These are phyloP conservation scores for Eucommia ulmoides DNA, from an alignment of 257 asterid species.

Conservation along the genomic window DNA sequence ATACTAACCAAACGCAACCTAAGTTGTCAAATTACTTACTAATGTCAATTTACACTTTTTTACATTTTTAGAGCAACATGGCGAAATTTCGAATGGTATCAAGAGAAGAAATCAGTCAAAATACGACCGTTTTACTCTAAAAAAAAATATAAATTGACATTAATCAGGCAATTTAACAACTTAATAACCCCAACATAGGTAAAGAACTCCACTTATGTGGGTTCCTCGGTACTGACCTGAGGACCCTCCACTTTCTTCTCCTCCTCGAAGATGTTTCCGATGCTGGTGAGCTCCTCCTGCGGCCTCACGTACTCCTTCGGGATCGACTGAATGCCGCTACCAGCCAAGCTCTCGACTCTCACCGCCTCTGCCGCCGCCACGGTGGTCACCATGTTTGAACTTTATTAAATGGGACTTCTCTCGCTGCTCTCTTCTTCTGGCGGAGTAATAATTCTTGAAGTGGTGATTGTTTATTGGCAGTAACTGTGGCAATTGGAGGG, in stretches of 20 bases:
- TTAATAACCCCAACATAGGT: too few relatives aligned
- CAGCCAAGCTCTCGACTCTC: constrained; percentile 58
- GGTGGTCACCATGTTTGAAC: not conserved
- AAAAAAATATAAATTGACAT: too few relatives aligned
- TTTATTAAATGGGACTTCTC: not conserved
- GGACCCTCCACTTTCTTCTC: constrained; percentile 44
- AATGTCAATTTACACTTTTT: too few relatives aligned
- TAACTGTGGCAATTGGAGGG: not conserved
- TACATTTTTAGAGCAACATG: too few relatives aligned
- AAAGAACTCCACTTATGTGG: too few relatives aligned
- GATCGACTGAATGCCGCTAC: constrained; percentile 42
- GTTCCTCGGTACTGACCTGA: too few relatives aligned
- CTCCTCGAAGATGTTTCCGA: constrained; percentile 50
- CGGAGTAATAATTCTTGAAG: not conserved
- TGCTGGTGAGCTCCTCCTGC: constrained; percentile 48
- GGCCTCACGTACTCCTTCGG: constrained; percentile 73
- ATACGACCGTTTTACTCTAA: too few relatives aligned
- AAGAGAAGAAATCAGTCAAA: too few relatives aligned
- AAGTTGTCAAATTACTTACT: too few relatives aligned
- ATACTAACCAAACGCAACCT: too few relatives aligned
- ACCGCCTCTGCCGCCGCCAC: constrained; percentile 11
- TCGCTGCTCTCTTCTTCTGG: not conserved
- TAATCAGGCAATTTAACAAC: too few relatives aligned
- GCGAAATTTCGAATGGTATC: too few relatives aligned
- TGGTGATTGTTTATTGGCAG: not conserved